phyloP scores from a whole-genome alignment of 2,329 filamentous ascomycete species.

The Tolypocladium amazonense region DNA sequence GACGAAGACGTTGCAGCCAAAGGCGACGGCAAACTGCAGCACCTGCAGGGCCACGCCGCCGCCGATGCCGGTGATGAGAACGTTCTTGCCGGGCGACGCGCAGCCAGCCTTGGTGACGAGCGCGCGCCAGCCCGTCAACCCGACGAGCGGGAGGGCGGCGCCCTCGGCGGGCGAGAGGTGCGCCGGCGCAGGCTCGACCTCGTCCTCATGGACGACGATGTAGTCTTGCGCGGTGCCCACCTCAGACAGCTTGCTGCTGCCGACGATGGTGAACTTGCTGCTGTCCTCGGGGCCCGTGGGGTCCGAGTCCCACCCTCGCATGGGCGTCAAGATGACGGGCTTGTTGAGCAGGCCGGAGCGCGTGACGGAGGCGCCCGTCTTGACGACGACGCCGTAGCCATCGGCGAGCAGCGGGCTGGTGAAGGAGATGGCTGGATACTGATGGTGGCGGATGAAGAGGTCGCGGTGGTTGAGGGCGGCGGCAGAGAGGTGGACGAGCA shows the following conservation, averaged over 20 bases:
- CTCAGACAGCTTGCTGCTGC: constrained; percentile 50
- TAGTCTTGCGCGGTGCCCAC: constrained; percentile 68
- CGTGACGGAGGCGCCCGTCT: constrained; percentile 40
- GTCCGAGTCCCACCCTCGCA: constrained; percentile 63
- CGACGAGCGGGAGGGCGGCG: constrained; percentile 75
- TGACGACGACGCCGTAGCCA: constrained; percentile 64
- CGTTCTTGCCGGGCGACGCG: constrained; percentile 54
- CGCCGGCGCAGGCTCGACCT: constrained; percentile 65
- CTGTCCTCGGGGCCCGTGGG: constrained; percentile 62
- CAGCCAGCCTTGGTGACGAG: constrained; percentile 67
- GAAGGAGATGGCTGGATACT: constrained; percentile 82
- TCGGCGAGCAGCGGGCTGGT: constrained; percentile 71
- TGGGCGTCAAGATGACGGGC: constrained; percentile 69
- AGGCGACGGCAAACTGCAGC: constrained; percentile 66
- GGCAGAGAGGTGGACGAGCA: constrained; percentile 66
- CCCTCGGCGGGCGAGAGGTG: constrained; percentile 67
- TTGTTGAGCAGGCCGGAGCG: constrained; percentile 39
- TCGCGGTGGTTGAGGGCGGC: constrained; percentile 91
- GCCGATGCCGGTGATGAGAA: constrained; percentile 84
- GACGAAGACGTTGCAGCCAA: constrained; percentile 71
- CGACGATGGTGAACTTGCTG: constrained; percentile 51
- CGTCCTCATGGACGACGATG: constrained; percentile 54
- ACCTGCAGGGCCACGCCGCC: constrained; percentile 82
- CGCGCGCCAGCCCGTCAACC: constrained; percentile 81
- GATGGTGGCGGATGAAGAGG: constrained; percentile 83